Evolutionary conservation across 2,329 filamentous ascomycete genomes (phyloP).

Genomic region (Camptophora hylomeconis): DNA sequence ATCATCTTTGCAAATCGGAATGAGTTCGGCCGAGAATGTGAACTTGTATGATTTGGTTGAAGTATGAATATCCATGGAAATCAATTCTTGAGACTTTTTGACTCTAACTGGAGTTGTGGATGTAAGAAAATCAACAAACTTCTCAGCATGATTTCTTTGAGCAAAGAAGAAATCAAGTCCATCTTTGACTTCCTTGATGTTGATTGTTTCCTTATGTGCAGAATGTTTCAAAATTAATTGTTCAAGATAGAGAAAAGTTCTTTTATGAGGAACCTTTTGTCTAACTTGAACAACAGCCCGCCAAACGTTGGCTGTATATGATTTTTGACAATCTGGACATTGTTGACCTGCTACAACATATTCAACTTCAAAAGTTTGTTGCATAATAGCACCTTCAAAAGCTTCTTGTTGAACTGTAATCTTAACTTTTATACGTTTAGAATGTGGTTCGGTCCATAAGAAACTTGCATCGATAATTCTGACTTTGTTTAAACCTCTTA

Average conservation of each 20-base stretch:
- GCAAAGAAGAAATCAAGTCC: slow-evolving; percentile 94
- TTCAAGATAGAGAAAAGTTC: slow-evolving; percentile 71
- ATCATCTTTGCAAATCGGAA: slow-evolving; percentile 96
- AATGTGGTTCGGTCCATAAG: slow-evolving; percentile 97
- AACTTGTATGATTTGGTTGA: slow-evolving; percentile 90
- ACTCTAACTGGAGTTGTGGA: slow-evolving; percentile 66
- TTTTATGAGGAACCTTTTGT: slow-evolving; percentile 93
- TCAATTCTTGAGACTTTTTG: slow-evolving; percentile 84
- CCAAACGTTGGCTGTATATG: slow-evolving; percentile 94
- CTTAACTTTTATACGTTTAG: slow-evolving; percentile 81
- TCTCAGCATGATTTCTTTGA: slow-evolving; percentile 78
- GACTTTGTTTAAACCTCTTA: slow-evolving; percentile 76
- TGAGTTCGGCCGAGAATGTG: slow-evolving; percentile 73
- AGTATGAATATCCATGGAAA: slow-evolving; percentile 86
- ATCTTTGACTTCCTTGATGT: slow-evolving; percentile 94
- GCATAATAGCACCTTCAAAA: slow-evolving; percentile 56
- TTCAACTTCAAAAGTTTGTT: slow-evolving; percentile 91
- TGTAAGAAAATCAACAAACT: slow-evolving; percentile 79
- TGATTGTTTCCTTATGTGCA: slow-evolving; percentile 85
- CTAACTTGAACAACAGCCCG: slow-evolving; percentile 84
- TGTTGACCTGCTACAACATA: slow-evolving; percentile 86
- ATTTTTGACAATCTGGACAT: slow-evolving; percentile 89
- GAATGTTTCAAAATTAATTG: slow-evolving; percentile 91
- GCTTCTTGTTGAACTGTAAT: slow-evolving; percentile 75
- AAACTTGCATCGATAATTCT: slow-evolving; percentile 92